Evolutionary conservation across 2,329 filamentous ascomycete genomes (phyloP), one percentile per base, ranked within the genome.

Genomic region (Cordyceps javanica): DNA sequence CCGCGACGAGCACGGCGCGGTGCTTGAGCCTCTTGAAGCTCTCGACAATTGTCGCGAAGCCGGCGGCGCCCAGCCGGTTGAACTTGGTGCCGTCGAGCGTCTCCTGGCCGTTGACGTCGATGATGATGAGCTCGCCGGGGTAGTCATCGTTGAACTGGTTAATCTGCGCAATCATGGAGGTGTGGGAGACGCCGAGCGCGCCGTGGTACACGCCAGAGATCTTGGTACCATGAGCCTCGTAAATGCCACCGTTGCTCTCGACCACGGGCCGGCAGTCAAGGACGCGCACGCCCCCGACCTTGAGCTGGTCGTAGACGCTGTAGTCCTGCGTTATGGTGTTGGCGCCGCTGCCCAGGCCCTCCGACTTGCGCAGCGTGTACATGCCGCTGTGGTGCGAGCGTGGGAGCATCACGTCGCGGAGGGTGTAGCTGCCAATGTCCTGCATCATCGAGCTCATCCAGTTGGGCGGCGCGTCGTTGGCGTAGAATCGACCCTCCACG

Each of bases 71-170:
- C 16, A 57, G 23, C 19, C 64, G 41, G 0, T 13, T 3, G 5
- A 36, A 16, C n/a, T 39, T 62, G 7, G n/a, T 13, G 11, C 46
- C 50, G 14, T 45, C 19, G 2, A 21, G 48, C 51, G 49, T 45
- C 2, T 64, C 61, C 2, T 8, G 9, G 30, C 59, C 44, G 36
- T 69, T 62, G 13, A 72, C 58, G 50, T 72, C 70, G 57, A 64
- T 63, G 56, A 72, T 70, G 63, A 69, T 63, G 46, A 72, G 62
- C 60, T 72, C 70, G 11, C 70, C 70, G 3, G 69, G 69, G 23
- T 63, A 46, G 6, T 65, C 41, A 0, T 58, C 30, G 48, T 66
- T 68, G 60, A 70, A 72, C 4, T 59, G 28, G 59, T 70, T 71
- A 57, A 70, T 60, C 3, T 61, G 58, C 5, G 62, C 48, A 13